A percentile compares a stretch with the other conserved stretches of the same genome.
These are phyloP conservation scores for Chamaecyparis obtusa DNA, from an alignment of 75 land plant genomes.

Conservation along the genomic window DNA sequence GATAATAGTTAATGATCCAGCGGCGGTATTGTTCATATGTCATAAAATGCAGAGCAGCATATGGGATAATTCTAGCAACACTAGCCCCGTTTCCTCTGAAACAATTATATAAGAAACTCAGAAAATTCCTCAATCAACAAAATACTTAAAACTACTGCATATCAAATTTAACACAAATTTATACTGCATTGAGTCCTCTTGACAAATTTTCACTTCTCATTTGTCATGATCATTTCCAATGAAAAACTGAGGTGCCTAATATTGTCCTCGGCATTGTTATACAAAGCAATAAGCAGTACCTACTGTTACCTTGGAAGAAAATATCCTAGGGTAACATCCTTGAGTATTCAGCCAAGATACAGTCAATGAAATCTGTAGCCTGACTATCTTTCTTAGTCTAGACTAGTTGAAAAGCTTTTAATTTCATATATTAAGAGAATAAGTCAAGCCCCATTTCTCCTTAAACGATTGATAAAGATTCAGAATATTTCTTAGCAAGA, in stretches of 20 bases:
- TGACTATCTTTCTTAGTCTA: neutral
- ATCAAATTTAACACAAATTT: neutral
- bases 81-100: conserved; percentile 93
- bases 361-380: neutral
- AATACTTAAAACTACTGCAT: neutral
- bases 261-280: neutral
- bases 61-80: conserved; percentile 80
- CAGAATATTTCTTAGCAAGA: neutral
- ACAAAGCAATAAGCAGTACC: neutral
- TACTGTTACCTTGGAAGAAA: neutral
- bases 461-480: conserved; percentile 16
- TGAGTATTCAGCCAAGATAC: neutral
- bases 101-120: neutral
- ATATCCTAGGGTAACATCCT: neutral
- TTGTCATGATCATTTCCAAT: neutral
- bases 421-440: neutral
- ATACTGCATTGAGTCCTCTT: neutral
- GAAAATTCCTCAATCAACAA: neutral
- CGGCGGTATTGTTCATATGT: conserved; percentile 79
- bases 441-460: conserved; percentile 78
- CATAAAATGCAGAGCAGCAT: conserved; percentile 92
- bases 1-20: conserved; percentile 53
- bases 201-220: neutral
- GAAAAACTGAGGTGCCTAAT: neutral
- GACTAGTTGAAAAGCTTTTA: neutral